Evolutionary conservation across 257 asterid genomes (phyloP).

Genomic region (Ajuga chamaepitys): DNA sequence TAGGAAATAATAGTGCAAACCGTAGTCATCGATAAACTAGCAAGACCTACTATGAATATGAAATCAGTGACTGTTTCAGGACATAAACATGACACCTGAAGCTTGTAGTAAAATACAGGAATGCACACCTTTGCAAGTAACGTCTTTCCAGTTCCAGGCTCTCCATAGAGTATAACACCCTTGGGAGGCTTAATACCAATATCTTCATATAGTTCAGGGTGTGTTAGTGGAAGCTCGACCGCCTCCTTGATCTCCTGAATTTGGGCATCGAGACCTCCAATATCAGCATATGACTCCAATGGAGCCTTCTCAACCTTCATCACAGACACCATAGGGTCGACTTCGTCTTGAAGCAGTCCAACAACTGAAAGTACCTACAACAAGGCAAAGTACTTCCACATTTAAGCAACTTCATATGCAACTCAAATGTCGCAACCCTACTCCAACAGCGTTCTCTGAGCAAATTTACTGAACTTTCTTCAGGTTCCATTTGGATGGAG

Average conservation of each 20-base stretch:
- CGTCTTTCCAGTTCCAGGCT: slow-evolving; percentile 95
- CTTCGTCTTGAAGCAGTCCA: slow-evolving; percentile 93
- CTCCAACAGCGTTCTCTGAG: too few species aligned
- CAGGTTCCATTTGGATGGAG: too few species aligned
- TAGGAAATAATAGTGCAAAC: too few species aligned
- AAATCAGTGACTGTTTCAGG: neutral
- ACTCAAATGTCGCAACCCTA: too few species aligned
- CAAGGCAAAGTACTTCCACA: neutral
- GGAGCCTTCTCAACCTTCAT: slow-evolving; percentile 99
- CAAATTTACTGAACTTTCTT: neutral
- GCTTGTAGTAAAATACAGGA: neutral
- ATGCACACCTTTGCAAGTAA: slow-evolving; percentile 84
- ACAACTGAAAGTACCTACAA: slow-evolving; percentile 90
- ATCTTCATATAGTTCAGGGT: slow-evolving; percentile 66
- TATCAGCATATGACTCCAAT: slow-evolving; percentile 83
- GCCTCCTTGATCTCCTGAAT: slow-evolving; percentile 68
- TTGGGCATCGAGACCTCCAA: slow-evolving; percentile 61
- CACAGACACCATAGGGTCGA: slow-evolving; percentile 93
- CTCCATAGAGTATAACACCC: slow-evolving; percentile 95
- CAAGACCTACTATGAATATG: neutral
- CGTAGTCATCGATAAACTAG: too few species aligned
- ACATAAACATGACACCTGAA: neutral
- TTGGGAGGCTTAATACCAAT: slow-evolving; percentile 89
- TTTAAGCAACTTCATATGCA: neutral
- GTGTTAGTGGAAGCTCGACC: slow-evolving; percentile 54